phyloP scores from a whole-genome alignment of 176 grass and related monocot genomes.

The Metroxylon sagu region DNA sequence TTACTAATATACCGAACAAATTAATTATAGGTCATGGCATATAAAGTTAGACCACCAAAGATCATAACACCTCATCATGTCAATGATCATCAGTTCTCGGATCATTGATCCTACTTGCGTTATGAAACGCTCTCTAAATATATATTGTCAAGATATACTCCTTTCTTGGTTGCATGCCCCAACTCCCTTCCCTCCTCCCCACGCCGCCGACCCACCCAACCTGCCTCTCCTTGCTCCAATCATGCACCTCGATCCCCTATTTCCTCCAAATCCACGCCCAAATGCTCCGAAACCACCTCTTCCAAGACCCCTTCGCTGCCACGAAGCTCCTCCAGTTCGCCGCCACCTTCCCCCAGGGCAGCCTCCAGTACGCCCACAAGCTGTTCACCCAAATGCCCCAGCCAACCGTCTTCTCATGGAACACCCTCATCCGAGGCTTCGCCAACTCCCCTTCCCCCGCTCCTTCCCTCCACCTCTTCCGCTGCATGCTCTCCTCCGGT shows the following conservation, averaged over 20 bases:
- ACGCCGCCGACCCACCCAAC: background rate
- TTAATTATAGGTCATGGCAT: too few species aligned
- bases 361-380: background rate
- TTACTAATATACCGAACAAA: too few species aligned
- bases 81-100: too few species aligned
- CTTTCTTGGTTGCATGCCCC: slow-evolving; percentile 3
- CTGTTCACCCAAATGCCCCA: slow-evolving; percentile 9
- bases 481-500: background rate
- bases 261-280: slow-evolving; percentile 20
- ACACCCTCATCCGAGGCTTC: slow-evolving; percentile 9
- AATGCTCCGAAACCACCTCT: background rate
- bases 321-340: background rate
- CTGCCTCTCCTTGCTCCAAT: slow-evolving; percentile 2
- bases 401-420: background rate
- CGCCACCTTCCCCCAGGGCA: background rate
- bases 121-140: too few species aligned
- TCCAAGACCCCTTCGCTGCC: background rate
- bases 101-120: too few species aligned
- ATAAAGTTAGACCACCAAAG: too few species aligned
- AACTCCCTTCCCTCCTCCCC: background rate
- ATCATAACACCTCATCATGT: too few species aligned
- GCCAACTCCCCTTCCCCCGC: background rate
- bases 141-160: too few species aligned
- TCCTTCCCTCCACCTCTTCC: background rate
- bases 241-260: slow-evolving; percentile 7